Base-by-base conservation (phyloP, 495 filamentous ascomycete species). In the Chaetomium fimeti region DNA sequence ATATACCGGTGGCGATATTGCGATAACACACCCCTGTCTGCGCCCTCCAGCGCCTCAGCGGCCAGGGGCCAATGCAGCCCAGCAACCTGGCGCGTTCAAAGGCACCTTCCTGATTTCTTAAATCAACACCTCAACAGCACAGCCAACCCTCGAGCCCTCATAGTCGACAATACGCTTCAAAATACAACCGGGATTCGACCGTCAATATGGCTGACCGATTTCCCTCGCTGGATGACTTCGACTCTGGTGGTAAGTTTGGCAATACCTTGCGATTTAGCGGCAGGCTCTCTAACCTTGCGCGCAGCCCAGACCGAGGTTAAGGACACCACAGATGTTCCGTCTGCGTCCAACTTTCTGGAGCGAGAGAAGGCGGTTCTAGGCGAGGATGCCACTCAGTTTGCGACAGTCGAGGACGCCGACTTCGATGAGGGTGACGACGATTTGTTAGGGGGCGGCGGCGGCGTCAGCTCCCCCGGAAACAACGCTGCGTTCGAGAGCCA, bases 141-240 rank as follows among this genome's bases (percentile, higher is more conserved):
- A 48, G 12, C 24, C 28, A 51, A 22, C 15, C 28, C 48, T 27
- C 24, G 27, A 13, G 27, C n/a, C 32, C 15, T n/a, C 12, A 7
- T 28, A 29, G 15, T 7, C 12, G 7, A 25, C 8, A 9, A 15
- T 16, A 11, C 36, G 9, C 20, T 52, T 47, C 29, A 22, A 20
- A 61, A 40, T 6, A 40, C 20, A n/a, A 2, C 18, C 16, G 6
- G 15, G 5, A 2, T 24, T 5, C 63, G 47, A 54, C 38, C 24
- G 24, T 65, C 72, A 74, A 72, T 53, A 98, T 98, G 94, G 93
- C 94, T 24, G 92, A 98, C 79, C 83, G 93, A 73, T 98, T 98
- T 78, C 94, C 94, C 60, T 95, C 94, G 24, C 80, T 98, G 74
- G 94, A 98, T 76, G 94, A 98, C 74, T 92, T 98, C 76, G 89